These are phyloP conservation scores for Leishmania amazonensis DNA, from an alignment of 208 protist species.

Conservation along the genomic window DNA sequence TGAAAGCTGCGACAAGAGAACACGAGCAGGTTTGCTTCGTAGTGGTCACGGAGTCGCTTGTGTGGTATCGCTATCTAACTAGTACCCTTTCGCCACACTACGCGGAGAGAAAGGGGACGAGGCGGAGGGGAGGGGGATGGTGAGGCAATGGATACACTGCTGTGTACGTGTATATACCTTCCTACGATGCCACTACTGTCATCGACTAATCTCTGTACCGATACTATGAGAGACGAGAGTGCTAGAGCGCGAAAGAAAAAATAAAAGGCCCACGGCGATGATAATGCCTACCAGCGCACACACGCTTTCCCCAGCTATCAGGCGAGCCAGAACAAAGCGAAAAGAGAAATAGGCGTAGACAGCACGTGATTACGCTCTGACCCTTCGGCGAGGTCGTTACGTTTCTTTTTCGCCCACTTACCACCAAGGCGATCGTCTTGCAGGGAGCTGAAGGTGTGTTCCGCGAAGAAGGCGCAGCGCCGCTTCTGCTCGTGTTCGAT, in stretches of 20 bases:
- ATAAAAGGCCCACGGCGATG: background rate
- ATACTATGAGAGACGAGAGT: background rate
- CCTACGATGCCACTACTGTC: background rate
- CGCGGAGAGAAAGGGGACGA: background rate
- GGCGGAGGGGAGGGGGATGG: conserved; percentile 3
- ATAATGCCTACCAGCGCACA: background rate
- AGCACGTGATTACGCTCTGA: background rate
- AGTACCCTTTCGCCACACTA: background rate
- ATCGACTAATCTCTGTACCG: background rate
- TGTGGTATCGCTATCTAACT: background rate
- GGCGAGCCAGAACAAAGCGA: background rate
- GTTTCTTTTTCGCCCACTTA: background rate
- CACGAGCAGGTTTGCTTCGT: background rate
- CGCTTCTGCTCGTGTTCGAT: background rate
- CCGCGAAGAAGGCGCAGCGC: background rate
- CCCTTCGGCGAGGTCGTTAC: background rate
- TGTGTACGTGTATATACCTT: background rate
- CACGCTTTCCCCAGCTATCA: background rate
- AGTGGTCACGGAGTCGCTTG: background rate
- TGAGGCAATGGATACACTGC: background rate
- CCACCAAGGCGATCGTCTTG: background rate
- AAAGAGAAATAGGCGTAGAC: background rate
- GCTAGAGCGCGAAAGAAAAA: background rate
- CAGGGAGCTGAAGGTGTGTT: background rate
- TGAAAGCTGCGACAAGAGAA: background rate